Evolutionary conservation across 768 basidiomycete species (phyloP).

Genomic region (Mrakia gelida): DNA sequence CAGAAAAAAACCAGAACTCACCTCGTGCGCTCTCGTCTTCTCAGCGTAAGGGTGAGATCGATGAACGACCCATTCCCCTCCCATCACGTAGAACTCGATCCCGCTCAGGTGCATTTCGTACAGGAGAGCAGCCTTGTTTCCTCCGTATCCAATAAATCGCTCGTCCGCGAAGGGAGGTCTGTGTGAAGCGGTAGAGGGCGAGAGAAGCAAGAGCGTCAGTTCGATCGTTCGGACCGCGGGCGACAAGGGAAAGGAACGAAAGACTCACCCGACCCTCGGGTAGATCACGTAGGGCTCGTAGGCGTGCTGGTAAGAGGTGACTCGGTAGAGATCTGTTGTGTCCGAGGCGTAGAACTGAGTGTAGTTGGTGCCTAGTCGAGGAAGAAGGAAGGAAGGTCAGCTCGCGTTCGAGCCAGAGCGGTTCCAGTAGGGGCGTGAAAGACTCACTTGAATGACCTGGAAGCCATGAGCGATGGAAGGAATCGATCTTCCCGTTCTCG

Average conservation of each 20-base stretch:
- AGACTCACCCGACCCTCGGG: conserved; percentile 14
- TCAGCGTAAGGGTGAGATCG: conserved; percentile 82
- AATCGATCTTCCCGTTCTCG: conserved; percentile 55
- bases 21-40: conserved; percentile 65
- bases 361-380: conserved; percentile 61
- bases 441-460: conserved; percentile 60
- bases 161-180: conserved; percentile 59
- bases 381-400: not conserved
- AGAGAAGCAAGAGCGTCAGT: too few species aligned
- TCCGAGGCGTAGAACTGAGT: conserved; percentile 58
- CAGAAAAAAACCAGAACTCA: conserved; percentile 37
- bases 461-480: conserved; percentile 74
- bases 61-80: conserved; percentile 84
- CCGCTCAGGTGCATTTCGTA: conserved; percentile 88
- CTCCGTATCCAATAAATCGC: conserved; percentile 84
- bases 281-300: conserved; percentile 88
- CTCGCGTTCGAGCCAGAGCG: not conserved
- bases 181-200: too few species aligned
- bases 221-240: too few species aligned
- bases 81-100: conserved; percentile 72
- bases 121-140: conserved; percentile 86
- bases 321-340: conserved; percentile 66
- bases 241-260: too few species aligned
- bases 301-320: conserved; percentile 66
- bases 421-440: not conserved